These are phyloP conservation scores for Diutina mesorugosa DNA, from an alignment of 1,139 yeast genomes.

Conservation along the genomic window DNA sequence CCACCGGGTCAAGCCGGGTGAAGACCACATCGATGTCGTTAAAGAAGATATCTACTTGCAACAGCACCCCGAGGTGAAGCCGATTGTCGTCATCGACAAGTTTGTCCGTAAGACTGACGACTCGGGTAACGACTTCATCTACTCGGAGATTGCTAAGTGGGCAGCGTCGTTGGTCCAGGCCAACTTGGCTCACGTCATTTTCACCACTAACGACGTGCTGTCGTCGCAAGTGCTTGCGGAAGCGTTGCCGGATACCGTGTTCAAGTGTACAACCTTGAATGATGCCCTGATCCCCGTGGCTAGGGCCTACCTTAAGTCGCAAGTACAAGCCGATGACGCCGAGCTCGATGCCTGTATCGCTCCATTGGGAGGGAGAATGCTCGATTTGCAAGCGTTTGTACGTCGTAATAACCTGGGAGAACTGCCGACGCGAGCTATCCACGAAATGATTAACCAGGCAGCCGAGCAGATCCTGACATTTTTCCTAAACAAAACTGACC, in stretches of 20 bases:
- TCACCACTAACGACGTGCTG: slow-evolving; percentile 77
- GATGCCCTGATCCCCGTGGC: slow-evolving; percentile 76
- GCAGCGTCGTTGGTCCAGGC: slow-evolving; percentile 63
- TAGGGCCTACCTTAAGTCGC: slow-evolving; percentile 53
- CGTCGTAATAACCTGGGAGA: slow-evolving; percentile 86
- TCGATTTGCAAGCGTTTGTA: slow-evolving; percentile 82
- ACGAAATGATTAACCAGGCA: slow-evolving; percentile 72
- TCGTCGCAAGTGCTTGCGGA: slow-evolving; percentile 54
- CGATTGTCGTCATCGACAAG: slow-evolving; percentile 74
- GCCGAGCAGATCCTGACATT: slow-evolving; percentile 82
- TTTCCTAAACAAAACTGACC: slow-evolving; percentile 31
- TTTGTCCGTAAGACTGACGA: slow-evolving; percentile 47
- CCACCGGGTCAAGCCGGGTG: not conserved
- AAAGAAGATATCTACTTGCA: slow-evolving; percentile 77
- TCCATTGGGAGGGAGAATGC: slow-evolving; percentile 90
- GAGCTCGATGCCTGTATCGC: slow-evolving; percentile 27
- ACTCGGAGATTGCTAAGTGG: slow-evolving; percentile 78
- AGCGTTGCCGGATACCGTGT: slow-evolving; percentile 76
- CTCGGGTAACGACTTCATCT: slow-evolving; percentile 45
- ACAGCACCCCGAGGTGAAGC: slow-evolving; percentile 77
- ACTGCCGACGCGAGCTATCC: slow-evolving; percentile 58
- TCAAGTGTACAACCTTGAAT: slow-evolving; percentile 58
- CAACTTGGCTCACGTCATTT: slow-evolving; percentile 81
- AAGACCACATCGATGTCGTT: slow-evolving; percentile 10
- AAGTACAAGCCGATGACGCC: slow-evolving; percentile 22